These are phyloP conservation scores for Davidsoniella australis DNA, from an alignment of 2,329 filamentous ascomycete species.

Conservation along the genomic window DNA sequence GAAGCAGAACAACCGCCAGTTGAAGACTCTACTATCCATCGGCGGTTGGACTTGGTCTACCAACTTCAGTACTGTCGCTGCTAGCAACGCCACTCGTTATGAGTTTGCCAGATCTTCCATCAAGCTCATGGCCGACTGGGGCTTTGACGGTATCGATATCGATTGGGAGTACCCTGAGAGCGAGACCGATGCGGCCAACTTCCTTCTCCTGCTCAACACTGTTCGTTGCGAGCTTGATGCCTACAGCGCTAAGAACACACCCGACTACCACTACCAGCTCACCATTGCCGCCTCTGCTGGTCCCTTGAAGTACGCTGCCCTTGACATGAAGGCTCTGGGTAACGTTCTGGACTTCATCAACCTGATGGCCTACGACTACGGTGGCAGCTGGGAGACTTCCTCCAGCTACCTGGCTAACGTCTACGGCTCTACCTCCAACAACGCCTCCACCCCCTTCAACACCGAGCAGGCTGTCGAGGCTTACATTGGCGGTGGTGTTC, in stretches of 20 bases:
- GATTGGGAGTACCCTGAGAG: constrained; percentile 25
- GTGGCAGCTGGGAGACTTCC: constrained; percentile 47
- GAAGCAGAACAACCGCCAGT: constrained; percentile 59
- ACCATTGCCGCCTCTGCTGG: constrained; percentile 36
- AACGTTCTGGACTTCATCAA: constrained; percentile 36
- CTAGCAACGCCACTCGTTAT: constrained; percentile 41
- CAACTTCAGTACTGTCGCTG: constrained; percentile 54
- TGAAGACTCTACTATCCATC: constrained; percentile 66
- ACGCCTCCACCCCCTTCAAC: constrained; percentile 50
- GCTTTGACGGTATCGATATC: constrained; percentile 35
- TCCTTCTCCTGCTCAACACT: constrained; percentile 27
- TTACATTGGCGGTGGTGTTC: constrained; percentile 48
- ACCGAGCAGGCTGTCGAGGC: constrained; percentile 46
- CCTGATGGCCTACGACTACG: constrained; percentile 59
- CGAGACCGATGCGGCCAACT: constrained; percentile 25
- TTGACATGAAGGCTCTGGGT: constrained; percentile 30
- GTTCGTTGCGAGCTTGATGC: constrained; percentile 30
- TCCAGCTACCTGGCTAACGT: constrained; percentile 60
- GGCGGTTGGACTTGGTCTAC: constrained; percentile 74
- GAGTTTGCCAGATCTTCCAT: constrained; percentile 56
- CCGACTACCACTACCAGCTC: constrained; percentile 34
- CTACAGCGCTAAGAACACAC: constrained; percentile 27
- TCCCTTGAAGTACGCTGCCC: constrained; percentile 27
- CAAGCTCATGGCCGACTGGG: constrained; percentile 53
- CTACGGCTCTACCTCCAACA: constrained; percentile 35